These are phyloP conservation scores for Alternaria ethzedia DNA, from an alignment of 2,329 filamentous ascomycete genomes.

Conservation along the genomic window DNA sequence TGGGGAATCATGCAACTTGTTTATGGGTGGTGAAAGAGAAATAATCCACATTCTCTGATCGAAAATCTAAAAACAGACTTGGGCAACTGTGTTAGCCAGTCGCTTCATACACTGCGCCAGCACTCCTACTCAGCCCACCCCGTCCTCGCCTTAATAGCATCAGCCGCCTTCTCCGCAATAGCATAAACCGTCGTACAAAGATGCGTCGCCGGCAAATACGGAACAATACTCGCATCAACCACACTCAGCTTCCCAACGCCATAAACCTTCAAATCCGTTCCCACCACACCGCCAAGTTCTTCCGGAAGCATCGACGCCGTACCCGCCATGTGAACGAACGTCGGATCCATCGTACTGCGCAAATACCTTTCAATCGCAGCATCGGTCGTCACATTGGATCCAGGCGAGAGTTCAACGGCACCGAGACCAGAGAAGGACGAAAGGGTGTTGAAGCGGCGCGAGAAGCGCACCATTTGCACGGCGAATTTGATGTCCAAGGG, in stretches of 20 bases:
- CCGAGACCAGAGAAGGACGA: conserved; percentile 16
- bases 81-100: too few relatives aligned
- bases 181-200: conserved; percentile 32
- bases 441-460: conserved; percentile 24
- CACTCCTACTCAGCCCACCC: background rate
- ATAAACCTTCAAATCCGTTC: conserved; percentile 24
- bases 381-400: conserved; percentile 18
- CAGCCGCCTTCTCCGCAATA: conserved; percentile 26
- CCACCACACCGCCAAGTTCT: conserved; percentile 31
- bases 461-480: conserved; percentile 33
- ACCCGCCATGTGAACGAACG: conserved; percentile 22
- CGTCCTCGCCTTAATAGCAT: conserved; percentile 24
- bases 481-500: conserved; percentile 37
- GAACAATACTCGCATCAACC: background rate
- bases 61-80: too few relatives aligned
- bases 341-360: background rate
- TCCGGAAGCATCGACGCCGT: conserved; percentile 16
- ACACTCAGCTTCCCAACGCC: conserved; percentile 17
- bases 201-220: conserved; percentile 8
- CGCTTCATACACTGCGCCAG: background rate
- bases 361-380: background rate
- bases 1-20: too few relatives aligned
- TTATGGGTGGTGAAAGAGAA: too few relatives aligned
- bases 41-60: too few relatives aligned
- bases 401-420: conserved; percentile 22